Base-by-base conservation (phyloP, 805 yeast species). In the Saccharomycopsis vini region DNA sequence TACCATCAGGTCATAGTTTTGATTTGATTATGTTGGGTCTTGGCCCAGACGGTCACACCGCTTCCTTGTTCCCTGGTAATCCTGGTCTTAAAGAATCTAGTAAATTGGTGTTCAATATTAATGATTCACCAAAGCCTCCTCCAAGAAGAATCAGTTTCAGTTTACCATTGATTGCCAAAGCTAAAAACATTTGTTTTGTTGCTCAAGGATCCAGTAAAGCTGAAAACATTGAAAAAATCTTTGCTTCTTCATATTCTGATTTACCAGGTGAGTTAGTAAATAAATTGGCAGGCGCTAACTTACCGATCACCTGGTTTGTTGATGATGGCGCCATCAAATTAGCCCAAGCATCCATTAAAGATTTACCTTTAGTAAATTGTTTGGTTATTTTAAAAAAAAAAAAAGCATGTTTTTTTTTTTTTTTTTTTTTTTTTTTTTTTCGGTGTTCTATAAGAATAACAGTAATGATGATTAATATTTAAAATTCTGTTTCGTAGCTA, bases 41-140 rank as follows among this genome's bases (percentile, higher is more conserved):
- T 69, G 98, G 98, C 0, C 97, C 97, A 3, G 98, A 90, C 62
- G 98, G 98, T 16, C 98, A 90, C 62, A 86, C 88, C 56, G 95
- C 96, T 42, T 87, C 95, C 16, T 73, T 90, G 45, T 90, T 90
- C 70, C 98, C 98, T 19, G 81, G 82, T 59, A 64, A 66, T 42
- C 89, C 83, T 52, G 81, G 83, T 43, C 67, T 89, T 52, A 73
- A 97, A 57, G 97, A 89, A 61, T 75, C 80, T 50, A 73, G 81
- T 53, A 96, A 96, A 2, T 89, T 96, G 96, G 89, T 89, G 52
- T 82, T 85, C 16, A 94, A 96, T 1, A 92, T 90, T 5, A 81
- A 77, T 51, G 83, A 87, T 47, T 95, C 96, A 0, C 98, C 98
- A 35, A 72, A 77, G 52, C 94, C 95, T 1, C 96, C 96, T 3